phyloP scores from a whole-genome alignment of 129 eudicot species.

The Calendula officinalis region DNA sequence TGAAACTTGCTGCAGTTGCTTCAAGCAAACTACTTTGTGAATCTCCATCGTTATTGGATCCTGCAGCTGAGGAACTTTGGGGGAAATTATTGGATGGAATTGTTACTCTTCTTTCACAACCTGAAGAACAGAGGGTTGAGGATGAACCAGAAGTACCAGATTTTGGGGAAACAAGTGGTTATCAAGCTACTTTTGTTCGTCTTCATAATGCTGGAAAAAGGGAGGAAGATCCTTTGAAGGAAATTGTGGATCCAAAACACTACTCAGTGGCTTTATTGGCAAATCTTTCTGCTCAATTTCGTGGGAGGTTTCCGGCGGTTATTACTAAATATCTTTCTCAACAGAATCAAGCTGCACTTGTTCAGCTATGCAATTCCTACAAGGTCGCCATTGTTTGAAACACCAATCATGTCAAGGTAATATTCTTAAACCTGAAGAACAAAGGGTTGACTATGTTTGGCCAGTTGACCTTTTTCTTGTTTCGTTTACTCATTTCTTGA shows the following conservation, averaged over 20 bases:
- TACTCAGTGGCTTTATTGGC: constrained; percentile 60
- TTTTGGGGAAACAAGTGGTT: constrained; percentile 73
- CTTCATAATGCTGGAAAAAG: constrained; percentile 84
- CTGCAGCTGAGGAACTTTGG: constrained; percentile 57
- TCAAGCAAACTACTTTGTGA: constrained; percentile 81
- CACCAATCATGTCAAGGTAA: constrained; percentile 31
- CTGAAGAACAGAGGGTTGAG: constrained; percentile 87
- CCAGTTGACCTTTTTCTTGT: too few species aligned
- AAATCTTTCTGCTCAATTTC: constrained; percentile 50
- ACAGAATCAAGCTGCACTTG: constrained; percentile 78
- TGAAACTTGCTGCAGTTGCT: constrained; percentile 80
- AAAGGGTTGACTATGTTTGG: too few species aligned
- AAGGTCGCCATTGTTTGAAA: constrained; percentile 49
- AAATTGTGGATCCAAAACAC: constrained; percentile 81
- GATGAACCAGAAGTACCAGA: constrained; percentile 95
- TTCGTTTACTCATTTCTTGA: too few species aligned
- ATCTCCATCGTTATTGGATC: constrained; percentile 50
- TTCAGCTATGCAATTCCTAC: constrained; percentile 65
- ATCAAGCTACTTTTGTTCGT: constrained; percentile 71
- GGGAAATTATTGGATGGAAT: constrained; percentile 81
- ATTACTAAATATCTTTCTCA: constrained; percentile 65
- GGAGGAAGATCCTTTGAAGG: constrained; percentile 87
- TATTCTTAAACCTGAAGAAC: not conserved
- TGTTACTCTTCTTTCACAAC: constrained; percentile 80
- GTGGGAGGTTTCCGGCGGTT: constrained; percentile 56